Percentiles rank a stretch among this genome's conserved stretches.
phyloP scores from a whole-genome alignment of 371 early-diverging fungal genomes.

The Basidiobolus meristosporus region DNA sequence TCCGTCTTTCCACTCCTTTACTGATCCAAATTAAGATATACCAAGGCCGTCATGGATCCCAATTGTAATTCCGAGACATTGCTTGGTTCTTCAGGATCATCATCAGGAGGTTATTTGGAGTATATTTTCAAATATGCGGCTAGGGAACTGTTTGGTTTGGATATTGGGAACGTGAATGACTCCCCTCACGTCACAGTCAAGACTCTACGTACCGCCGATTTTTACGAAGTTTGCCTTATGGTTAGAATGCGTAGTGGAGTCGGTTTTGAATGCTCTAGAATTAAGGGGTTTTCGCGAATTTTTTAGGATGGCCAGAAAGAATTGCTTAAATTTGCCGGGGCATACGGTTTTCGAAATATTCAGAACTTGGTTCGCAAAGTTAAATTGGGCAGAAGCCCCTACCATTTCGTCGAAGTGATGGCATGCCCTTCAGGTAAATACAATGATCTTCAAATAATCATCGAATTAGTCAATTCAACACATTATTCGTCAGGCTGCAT shows the following conservation, averaged over 20 bases:
- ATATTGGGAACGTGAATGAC: slow-evolving; percentile 17
- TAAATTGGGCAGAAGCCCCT: slow-evolving; percentile 40
- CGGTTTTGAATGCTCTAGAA: no score
- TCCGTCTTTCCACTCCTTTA: no score
- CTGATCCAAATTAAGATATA: no score
- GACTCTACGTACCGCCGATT: slow-evolving; percentile 65
- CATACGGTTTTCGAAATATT: slow-evolving; percentile 92
- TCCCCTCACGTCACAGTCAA: slow-evolving; percentile 20
- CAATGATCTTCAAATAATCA: not conserved
- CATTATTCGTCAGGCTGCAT: slow-evolving; percentile 30
- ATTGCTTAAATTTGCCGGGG: slow-evolving; percentile 55
- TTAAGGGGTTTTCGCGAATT: not conserved
- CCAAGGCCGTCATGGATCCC: no score
- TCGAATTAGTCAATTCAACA: not conserved
- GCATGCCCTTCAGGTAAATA: slow-evolving; percentile 66
- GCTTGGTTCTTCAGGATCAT: slow-evolving; percentile 49
- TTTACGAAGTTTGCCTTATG: slow-evolving; percentile 42
- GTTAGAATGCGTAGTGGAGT: slow-evolving; percentile 1
- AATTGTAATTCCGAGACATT: no score
- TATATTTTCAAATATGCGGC: slow-evolving; percentile 73
- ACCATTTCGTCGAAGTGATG: slow-evolving; percentile 93
- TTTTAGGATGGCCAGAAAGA: slow-evolving; percentile 14
- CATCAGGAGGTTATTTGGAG: slow-evolving; percentile 81
- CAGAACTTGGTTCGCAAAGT: slow-evolving; percentile 84
- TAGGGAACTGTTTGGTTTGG: slow-evolving; percentile 42